Conservation (phyloP, 495 filamentous ascomycete genomes). For the Bacidia gigantensis region DNA sequence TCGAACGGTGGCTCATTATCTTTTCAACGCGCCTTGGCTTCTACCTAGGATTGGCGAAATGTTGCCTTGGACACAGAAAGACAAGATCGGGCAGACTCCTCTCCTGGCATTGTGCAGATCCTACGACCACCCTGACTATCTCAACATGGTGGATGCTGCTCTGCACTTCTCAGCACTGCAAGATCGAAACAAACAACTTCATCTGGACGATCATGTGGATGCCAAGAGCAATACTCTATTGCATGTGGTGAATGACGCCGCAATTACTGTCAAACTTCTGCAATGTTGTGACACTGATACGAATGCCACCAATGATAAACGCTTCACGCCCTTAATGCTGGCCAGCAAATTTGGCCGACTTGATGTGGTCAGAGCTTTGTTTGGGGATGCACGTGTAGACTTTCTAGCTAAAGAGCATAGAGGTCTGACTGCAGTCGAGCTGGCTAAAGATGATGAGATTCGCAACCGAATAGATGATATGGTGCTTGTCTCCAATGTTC, state of each 20-base stretch:
- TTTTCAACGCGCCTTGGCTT: constrained; percentile 82
- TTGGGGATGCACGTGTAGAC: constrained; percentile 78
- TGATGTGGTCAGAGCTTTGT: constrained; percentile 80
- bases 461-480: constrained; percentile 92
- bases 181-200: constrained; percentile 69
- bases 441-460: constrained; percentile 97
- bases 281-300: constrained; percentile 79
- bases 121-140: constrained; percentile 85
- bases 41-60: constrained; percentile 59
- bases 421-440: constrained; percentile 86
- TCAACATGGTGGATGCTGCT: constrained; percentile 67
- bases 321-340: constrained; percentile 92
- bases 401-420: constrained; percentile 69
- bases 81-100: constrained; percentile 94
- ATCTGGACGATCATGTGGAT: constrained; percentile 88
- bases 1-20: constrained; percentile 80
- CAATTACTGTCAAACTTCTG: constrained; percentile 60
- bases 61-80: constrained; percentile 78
- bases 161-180: constrained; percentile 56
- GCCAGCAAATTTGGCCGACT: constrained; percentile 97
- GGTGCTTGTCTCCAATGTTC: constrained; percentile 60
- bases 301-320: constrained; percentile 92
- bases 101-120: constrained; percentile 88
- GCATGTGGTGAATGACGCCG: constrained; percentile 80
- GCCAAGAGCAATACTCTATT: constrained; percentile 83